Conservation (phyloP, 345 rosid species). For the Arabis alpina region DNA sequence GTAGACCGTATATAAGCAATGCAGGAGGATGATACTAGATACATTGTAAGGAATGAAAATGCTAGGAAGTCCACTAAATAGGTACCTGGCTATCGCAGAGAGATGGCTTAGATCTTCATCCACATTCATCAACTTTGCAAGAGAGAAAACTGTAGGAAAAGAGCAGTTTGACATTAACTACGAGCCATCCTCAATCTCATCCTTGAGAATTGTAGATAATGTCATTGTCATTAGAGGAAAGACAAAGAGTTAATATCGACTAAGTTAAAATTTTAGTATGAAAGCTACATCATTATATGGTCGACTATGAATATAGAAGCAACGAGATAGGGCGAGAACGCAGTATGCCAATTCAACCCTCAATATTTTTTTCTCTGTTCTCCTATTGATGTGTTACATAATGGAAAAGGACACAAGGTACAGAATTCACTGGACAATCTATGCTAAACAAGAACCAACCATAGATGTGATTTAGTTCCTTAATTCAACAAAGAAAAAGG, state of each 20-base stretch:
- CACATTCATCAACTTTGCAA: conserved; percentile 95
- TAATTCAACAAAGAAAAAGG: no score
- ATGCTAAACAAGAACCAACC: no score
- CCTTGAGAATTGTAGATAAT: background rate
- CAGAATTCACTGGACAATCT: no score
- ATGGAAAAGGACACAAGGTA: no score
- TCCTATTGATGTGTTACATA: no score
- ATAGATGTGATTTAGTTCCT: no score
- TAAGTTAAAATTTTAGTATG: background rate
- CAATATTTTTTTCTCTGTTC: no score
- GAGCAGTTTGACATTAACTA: conserved; percentile 2
- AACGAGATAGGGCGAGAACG: background rate
- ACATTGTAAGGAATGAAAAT: background rate
- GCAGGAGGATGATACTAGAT: background rate
- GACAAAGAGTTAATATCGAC: background rate
- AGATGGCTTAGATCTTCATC: conserved; percentile 85
- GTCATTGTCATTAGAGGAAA: background rate
- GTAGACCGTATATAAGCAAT: background rate
- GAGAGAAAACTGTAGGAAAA: conserved; percentile 72
- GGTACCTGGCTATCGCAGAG: conserved; percentile 95
- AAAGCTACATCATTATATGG: background rate
- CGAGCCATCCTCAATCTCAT: conserved; percentile 10
- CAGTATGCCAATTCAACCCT: no score
- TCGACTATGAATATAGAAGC: background rate
- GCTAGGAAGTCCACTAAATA: background rate